Conservation (phyloP, 1,139 yeast species). For the Yamadazyma epiphylla region DNA sequence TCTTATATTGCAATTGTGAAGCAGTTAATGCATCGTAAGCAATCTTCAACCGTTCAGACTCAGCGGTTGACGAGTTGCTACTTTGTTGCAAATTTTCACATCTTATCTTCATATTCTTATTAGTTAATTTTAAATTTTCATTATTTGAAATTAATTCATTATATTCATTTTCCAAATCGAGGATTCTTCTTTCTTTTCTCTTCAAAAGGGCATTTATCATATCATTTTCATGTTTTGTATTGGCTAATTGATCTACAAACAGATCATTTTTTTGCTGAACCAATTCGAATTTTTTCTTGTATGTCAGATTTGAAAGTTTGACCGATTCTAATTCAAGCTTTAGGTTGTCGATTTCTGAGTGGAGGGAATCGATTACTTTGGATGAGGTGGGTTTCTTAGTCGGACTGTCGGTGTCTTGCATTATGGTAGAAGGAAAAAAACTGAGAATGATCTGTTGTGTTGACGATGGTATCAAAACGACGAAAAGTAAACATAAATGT, state of each 20-base stretch:
- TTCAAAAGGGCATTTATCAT: conserved; percentile 59
- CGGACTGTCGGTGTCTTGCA: conserved; percentile 16
- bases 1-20: conserved; percentile 55
- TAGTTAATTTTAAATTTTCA: conserved; percentile 44
- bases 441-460: conserved; percentile 1
- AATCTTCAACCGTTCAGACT: conserved; percentile 53
- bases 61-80: conserved; percentile 46
- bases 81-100: conserved; percentile 47
- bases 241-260: conserved; percentile 63
- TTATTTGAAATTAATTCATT: conserved; percentile 41
- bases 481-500: conserved; percentile 1
- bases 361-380: conserved; percentile 56
- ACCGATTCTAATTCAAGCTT: conserved; percentile 48
- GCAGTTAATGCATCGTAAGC: conserved; percentile 61
- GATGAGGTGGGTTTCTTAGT: conserved; percentile 35
- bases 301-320: conserved; percentile 33
- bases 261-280: conserved; percentile 52
- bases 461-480: neutral
- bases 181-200: conserved; percentile 60
- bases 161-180: conserved; percentile 57
- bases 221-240: conserved; percentile 68
- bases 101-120: conserved; percentile 47
- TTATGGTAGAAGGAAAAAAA: neutral
- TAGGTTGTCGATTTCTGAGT: conserved; percentile 48
- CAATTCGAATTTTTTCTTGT: conserved; percentile 46